Conservation (phyloP, 2,329 filamentous ascomycete genomes). For the Aureobasidium sp. region DNA sequence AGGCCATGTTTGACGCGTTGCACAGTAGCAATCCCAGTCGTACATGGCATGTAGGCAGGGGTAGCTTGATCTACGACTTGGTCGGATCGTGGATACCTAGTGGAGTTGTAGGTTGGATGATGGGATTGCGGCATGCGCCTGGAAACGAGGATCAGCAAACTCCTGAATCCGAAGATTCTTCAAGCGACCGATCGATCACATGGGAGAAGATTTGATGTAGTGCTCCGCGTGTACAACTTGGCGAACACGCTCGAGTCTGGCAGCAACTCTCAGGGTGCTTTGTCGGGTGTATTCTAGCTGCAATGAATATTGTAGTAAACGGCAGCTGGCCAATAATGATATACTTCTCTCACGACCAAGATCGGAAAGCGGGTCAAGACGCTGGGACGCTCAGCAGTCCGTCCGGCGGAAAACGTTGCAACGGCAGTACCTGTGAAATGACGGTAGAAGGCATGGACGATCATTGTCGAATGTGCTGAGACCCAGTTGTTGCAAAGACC, state of each 20-base stretch:
- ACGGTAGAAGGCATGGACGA: background rate
- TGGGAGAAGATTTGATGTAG: slow-evolving; percentile 36
- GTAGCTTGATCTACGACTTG: slow-evolving; percentile 74
- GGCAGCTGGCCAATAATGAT: background rate
- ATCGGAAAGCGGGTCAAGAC: background rate
- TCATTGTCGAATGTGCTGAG: background rate
- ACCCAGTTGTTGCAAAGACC: background rate
- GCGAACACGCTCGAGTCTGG: background rate
- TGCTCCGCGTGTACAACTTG: background rate
- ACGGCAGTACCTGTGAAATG: background rate
- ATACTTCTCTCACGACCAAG: background rate
- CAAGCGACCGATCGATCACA: slow-evolving; percentile 36
- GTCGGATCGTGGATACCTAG: slow-evolving; percentile 74
- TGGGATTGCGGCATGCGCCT: slow-evolving; percentile 51
- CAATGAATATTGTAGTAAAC: background rate
- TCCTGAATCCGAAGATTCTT: slow-evolving; percentile 23
- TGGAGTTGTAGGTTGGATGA: slow-evolving; percentile 82
- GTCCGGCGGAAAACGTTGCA: background rate
- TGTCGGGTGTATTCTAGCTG: background rate
- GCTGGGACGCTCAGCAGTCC: background rate
- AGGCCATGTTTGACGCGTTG: slow-evolving; percentile 83
- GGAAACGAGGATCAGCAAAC: slow-evolving; percentile 21
- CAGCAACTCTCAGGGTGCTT: background rate
- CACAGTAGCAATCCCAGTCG: slow-evolving; percentile 52
- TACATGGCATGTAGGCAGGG: slow-evolving; percentile 72